phyloP scores from a whole-genome alignment of 108 stramenopile species.

The Cyclotella kingstonii region DNA sequence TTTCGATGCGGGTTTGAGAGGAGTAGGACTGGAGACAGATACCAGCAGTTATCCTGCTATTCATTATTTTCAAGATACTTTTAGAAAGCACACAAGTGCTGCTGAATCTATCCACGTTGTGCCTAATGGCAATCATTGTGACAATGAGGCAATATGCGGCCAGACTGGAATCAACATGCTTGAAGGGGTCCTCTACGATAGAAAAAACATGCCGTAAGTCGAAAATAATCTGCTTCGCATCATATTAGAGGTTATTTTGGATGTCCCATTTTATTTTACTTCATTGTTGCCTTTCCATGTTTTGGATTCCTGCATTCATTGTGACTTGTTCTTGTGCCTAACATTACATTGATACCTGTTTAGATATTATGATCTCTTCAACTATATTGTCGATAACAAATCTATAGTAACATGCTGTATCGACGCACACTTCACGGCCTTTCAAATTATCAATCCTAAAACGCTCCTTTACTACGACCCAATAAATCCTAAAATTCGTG shows the following conservation, averaged over 20 bases:
- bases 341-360: neutral
- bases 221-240: neutral
- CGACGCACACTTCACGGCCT: conserved; percentile 59
- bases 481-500: conserved; percentile 8
- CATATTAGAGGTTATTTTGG: neutral
- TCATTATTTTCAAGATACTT: neutral
- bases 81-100: neutral
- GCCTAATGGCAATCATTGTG: neutral
- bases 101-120: neutral
- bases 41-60: neutral
- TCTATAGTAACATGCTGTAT: conserved; percentile 57
- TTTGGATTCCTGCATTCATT: neutral
- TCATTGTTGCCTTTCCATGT: neutral
- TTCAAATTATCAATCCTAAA: conserved; percentile 35
- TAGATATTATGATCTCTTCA: conserved; percentile 51
- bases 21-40: neutral
- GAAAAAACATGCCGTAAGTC: conserved; percentile 47
- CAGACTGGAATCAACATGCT: conserved; percentile 40
- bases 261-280: neutral
- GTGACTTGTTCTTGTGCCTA: neutral
- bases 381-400: conserved; percentile 29
- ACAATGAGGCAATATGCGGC: neutral
- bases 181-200: conserved; percentile 45
- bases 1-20: conserved; percentile 30
- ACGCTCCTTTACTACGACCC: conserved; percentile 50